Percentiles rank a stretch among this genome's conserved stretches.
Evolutionary conservation across 257 asterid genomes (phyloP).

Genomic region (Hygrophila difformis): DNA sequence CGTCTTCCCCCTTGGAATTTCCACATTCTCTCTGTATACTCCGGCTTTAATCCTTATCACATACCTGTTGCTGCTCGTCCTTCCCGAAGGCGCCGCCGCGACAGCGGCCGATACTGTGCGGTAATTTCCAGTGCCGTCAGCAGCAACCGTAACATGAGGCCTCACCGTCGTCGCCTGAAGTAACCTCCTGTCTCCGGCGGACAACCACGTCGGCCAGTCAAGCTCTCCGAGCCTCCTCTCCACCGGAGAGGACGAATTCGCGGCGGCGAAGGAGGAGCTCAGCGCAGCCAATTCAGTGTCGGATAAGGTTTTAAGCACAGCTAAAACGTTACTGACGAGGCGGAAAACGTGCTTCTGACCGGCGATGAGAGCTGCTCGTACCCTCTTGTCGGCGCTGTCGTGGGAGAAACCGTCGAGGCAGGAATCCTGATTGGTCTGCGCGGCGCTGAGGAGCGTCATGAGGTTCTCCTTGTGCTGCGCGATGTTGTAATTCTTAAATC

Average conservation of each 20-base stretch:
- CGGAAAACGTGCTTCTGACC: constrained; percentile 44
- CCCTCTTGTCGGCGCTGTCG: constrained; percentile 34
- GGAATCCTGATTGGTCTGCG: constrained; percentile 58
- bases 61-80: constrained; percentile 28
- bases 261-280: too few relatives aligned
- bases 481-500: constrained; percentile 25
- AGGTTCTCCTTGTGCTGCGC: constrained; percentile 32
- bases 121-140: constrained; percentile 50
- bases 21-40: constrained; percentile 51
- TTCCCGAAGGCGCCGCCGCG: constrained; percentile 42
- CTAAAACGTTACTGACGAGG: constrained; percentile 53
- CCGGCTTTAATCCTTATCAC: constrained; percentile 50
- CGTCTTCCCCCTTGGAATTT: constrained; percentile 30
- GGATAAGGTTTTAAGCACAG: constrained; percentile 37
- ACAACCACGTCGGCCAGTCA: constrained; percentile 58
- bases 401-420: constrained; percentile 70
- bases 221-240: constrained; percentile 5
- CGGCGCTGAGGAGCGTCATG: constrained; percentile 40
- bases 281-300: constrained; percentile 1
- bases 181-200: constrained; percentile 43
- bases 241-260: not conserved
- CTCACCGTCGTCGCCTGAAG: constrained; percentile 45
- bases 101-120: constrained; percentile 41
- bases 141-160: constrained; percentile 50
- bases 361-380: constrained; percentile 23